These are phyloP conservation scores for Cryptosporidium bovis DNA, from an alignment of 169 alveolate species.

Conservation along the genomic window DNA sequence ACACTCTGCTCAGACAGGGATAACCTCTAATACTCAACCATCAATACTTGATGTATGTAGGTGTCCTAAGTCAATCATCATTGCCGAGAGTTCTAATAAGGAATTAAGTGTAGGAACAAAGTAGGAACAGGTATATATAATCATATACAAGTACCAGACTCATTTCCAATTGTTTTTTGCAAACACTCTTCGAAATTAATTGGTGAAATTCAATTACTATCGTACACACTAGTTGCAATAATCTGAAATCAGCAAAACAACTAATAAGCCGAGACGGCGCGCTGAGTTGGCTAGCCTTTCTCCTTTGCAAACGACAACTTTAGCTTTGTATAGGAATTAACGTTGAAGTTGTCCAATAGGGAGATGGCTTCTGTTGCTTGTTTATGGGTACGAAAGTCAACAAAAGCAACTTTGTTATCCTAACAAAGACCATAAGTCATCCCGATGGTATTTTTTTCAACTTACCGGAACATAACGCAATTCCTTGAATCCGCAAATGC, in stretches of 20 bases:
- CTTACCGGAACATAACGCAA: constrained; percentile 64
- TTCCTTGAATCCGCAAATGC: constrained; percentile 26
- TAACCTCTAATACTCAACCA: constrained; percentile 65
- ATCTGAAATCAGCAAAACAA: neutral
- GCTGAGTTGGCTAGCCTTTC: neutral
- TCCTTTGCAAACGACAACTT: constrained; percentile 55
- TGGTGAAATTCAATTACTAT: constrained; percentile 6
- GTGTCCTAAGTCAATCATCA: constrained; percentile 75
- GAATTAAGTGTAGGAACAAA: neutral
- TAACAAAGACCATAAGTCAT: neutral
- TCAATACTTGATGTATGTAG: constrained; percentile 67
- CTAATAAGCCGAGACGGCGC: neutral
- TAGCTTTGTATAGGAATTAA: constrained; percentile 11
- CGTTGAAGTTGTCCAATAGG: neutral
- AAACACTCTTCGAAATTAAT: constrained; percentile 53
- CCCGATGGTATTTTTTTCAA: neutral
- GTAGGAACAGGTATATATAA: neutral
- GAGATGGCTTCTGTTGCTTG: constrained; percentile 53
- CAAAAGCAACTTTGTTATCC: constrained; percentile 67
- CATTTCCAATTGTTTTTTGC: constrained; percentile 2
- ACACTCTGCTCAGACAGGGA: constrained; percentile 74
- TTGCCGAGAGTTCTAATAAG: neutral
- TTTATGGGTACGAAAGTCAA: constrained; percentile 31
- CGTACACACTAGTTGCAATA: constrained; percentile 74
- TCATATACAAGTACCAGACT: constrained; percentile 4